phyloP scores from a whole-genome alignment of 2,329 filamentous ascomycete species.

The Teratosphaeriaceae sp. region DNA sequence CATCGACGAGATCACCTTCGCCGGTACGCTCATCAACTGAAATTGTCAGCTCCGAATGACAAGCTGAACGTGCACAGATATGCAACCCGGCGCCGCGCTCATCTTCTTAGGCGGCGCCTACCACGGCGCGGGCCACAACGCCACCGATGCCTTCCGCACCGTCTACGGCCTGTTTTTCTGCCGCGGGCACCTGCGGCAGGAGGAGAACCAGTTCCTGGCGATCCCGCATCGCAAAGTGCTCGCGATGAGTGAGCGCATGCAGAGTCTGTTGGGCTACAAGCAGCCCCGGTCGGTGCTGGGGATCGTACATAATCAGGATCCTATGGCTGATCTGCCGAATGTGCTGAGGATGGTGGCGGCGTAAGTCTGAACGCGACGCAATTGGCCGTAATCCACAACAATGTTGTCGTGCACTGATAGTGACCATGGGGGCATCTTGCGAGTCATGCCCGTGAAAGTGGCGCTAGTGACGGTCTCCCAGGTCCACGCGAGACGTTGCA shows the following conservation, averaged over 20 bases:
- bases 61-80: constrained; percentile 26
- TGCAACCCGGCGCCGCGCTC: constrained; percentile 31
- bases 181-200: constrained; percentile 24
- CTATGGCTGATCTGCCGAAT: constrained; percentile 13
- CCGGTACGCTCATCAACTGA: too few relatives aligned
- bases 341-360: constrained; percentile 5
- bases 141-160: constrained; percentile 18
- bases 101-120: constrained; percentile 30
- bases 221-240: constrained; percentile 26
- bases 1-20: constrained; percentile 29
- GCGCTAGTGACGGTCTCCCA: too few relatives aligned
- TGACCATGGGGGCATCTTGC: too few relatives aligned
- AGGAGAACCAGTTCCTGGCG: constrained; percentile 32
- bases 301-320: constrained; percentile 29
- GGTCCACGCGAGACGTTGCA: too few relatives aligned
- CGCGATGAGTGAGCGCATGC: constrained; percentile 29
- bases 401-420: too few relatives aligned
- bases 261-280: constrained; percentile 29
- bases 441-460: too few relatives aligned
- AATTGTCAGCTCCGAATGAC: too few relatives aligned
- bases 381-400: too few relatives aligned
- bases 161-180: constrained; percentile 29
- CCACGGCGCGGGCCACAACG: constrained; percentile 30
- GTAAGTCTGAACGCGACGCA: too few relatives aligned
- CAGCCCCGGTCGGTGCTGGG: constrained; percentile 28